Conservation (phyloP, 2,329 filamentous ascomycete species). For the Sporothrix mexicana region DNA sequence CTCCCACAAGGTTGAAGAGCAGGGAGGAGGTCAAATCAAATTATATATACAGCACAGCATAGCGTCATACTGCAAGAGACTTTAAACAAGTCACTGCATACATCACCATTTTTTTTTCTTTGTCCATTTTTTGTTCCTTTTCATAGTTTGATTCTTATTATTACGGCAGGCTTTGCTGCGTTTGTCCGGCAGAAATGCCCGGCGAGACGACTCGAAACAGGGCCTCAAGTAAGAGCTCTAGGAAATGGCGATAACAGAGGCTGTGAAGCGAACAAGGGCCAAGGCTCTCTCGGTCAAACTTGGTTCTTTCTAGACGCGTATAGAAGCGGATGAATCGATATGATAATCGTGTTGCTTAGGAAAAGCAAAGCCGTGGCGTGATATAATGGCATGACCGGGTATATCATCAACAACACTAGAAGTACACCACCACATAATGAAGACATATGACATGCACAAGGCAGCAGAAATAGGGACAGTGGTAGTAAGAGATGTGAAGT, state of each 20-base stretch:
- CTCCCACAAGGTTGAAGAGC: not conserved
- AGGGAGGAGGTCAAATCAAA: not conserved
- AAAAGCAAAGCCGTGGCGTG: not conserved
- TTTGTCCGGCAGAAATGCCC: conserved; percentile 23
- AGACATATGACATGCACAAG: not conserved
- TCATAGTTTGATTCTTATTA: not conserved
- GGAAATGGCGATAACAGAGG: too few species aligned
- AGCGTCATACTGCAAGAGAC: not conserved
- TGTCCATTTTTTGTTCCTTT: conserved; percentile 12
- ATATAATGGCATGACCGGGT: not conserved
- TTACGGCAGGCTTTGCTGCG: conserved; percentile 8
- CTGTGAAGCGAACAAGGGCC: too few species aligned
- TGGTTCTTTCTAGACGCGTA: not conserved
- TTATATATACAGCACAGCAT: conserved; percentile 22
- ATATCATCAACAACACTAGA: not conserved
- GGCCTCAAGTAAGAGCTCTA: not conserved
- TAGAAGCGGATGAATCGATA: conserved; percentile 6
- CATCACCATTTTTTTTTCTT: not conserved
- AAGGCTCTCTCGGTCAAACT: too few species aligned
- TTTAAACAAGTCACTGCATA: not conserved
- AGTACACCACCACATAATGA: not conserved
- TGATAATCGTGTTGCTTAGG: not conserved
- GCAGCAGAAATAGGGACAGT: not conserved
- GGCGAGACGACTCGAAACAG: not conserved
- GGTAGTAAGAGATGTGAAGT: conserved; percentile 20